A percentile compares a stretch with the other conserved stretches of the same genome.
phyloP scores from a whole-genome alignment of 2,329 filamentous ascomycete genomes.

The Colletotrichum theobromicola region DNA sequence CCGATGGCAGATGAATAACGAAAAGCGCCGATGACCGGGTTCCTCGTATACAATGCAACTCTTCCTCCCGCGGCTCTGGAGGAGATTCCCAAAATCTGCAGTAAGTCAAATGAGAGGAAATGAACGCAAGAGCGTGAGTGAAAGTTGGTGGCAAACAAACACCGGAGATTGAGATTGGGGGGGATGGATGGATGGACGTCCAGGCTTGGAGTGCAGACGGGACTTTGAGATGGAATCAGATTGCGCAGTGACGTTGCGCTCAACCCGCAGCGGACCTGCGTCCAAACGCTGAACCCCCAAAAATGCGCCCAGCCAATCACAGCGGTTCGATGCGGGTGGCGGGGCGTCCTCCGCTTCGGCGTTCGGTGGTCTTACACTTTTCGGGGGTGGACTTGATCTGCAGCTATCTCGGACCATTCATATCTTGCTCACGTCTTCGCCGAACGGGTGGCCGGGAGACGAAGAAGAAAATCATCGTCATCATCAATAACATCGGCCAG shows the following conservation, averaged over 20 bases:
- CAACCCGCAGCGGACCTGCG: no score
- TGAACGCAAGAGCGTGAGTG: neutral
- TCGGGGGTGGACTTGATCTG: neutral
- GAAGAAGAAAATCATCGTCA: neutral
- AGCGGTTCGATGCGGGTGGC: neutral
- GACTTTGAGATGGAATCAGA: neutral
- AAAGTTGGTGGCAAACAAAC: neutral
- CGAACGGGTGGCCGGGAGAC: neutral
- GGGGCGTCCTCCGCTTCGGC: slow-evolving; percentile 10
- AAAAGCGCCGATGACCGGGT: neutral
- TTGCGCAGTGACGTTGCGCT: neutral
- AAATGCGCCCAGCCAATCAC: neutral
- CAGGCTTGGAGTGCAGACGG: neutral
- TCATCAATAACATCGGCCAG: no score
- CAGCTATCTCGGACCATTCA: neutral
- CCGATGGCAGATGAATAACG: neutral
- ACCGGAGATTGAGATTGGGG: neutral
- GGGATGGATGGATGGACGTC: no score
- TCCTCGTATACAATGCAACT: neutral
- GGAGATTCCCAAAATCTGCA: neutral
- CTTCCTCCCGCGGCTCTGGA: neutral
- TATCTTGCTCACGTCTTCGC: neutral
- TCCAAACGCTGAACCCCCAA: no score
- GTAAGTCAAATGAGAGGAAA: neutral
- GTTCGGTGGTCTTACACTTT: slow-evolving; percentile 3